Evolutionary conservation across 345 rosid species (phyloP).

Genomic region (Boechera retrofracta): DNA sequence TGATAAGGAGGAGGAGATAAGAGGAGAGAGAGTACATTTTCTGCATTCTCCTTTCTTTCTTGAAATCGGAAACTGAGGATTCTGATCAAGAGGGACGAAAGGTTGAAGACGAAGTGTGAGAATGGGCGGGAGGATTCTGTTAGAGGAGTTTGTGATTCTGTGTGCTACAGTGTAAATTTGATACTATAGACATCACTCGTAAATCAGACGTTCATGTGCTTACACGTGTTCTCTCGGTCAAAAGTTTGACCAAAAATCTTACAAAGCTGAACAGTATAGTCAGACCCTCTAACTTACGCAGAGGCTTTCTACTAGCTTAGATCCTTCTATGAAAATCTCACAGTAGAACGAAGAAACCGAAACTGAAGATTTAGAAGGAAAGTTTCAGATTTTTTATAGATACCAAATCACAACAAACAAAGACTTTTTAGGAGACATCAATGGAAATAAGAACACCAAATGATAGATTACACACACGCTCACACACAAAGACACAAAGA

Average conservation of each 20-base stretch:
- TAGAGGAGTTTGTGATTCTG: slow-evolving; percentile 24
- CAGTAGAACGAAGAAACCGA: neutral
- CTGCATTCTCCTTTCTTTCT: slow-evolving; percentile 31
- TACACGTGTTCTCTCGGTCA: slow-evolving; percentile 16
- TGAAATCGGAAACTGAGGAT: slow-evolving; percentile 23
- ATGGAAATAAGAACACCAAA: slow-evolving; percentile 28
- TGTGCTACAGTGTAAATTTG: slow-evolving; percentile 24
- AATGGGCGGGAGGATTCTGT: slow-evolving; percentile 49
- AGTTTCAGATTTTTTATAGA: slow-evolving; percentile 11
- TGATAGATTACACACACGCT: slow-evolving; percentile 44
- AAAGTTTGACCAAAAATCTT: slow-evolving; percentile 28
- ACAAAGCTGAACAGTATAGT: neutral
- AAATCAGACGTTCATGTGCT: neutral
- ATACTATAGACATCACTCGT: slow-evolving; percentile 12
- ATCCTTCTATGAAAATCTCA: neutral
- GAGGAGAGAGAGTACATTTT: slow-evolving; percentile 11
- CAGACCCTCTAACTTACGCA: neutral
- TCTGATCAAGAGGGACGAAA: slow-evolving; percentile 27
- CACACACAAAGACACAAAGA: slow-evolving; percentile 25
- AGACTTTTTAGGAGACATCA: slow-evolving; percentile 14
- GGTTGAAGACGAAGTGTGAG: slow-evolving; percentile 44
- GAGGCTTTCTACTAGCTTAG: neutral
- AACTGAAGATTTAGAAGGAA: neutral
- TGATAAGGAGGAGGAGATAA: slow-evolving; percentile 42
- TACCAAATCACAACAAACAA: slow-evolving; percentile 30